Percentiles rank a stretch among this genome's conserved stretches.
phyloP scores from a whole-genome alignment of 106 monocot genomes.

The Agapanthus africanus region DNA sequence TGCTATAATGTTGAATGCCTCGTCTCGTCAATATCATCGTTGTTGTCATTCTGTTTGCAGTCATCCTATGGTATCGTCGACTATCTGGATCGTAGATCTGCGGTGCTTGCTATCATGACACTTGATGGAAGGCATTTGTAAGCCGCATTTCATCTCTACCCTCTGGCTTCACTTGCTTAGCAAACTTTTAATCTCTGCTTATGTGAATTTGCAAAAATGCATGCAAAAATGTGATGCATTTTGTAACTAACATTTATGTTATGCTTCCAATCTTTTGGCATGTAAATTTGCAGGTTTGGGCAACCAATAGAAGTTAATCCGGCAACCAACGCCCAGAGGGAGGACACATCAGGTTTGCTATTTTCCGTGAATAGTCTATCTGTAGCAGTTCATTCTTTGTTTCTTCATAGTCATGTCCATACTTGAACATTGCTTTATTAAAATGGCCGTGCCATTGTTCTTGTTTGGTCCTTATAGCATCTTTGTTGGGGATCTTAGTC shows the following conservation, averaged over 20 bases:
- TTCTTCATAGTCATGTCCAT: not conserved
- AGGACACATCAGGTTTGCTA: conserved; percentile 72
- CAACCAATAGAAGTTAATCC: conserved; percentile 85
- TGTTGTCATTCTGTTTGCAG: conserved; percentile 34
- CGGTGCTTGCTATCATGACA: conserved; percentile 57
- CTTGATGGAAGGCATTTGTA: conserved; percentile 73
- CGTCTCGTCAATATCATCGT: not conserved
- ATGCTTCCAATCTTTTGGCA: not conserved
- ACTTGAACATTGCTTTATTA: not conserved
- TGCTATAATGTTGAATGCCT: not conserved
- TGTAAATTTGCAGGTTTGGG: conserved; percentile 50
- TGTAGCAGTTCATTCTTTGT: too few species aligned
- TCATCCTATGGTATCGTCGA: conserved; percentile 81
- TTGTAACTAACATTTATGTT: conserved; percentile 1
- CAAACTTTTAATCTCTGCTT: not conserved
- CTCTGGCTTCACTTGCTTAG: not conserved
- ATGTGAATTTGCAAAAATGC: too few species aligned
- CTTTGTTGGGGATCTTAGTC: conserved; percentile 88
- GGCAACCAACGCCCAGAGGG: conserved; percentile 80
- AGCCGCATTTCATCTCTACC: conserved; percentile 13
- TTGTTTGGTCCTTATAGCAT: conserved; percentile 63
- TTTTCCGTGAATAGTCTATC: too few species aligned
- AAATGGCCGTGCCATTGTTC: not conserved
- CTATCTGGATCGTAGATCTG: conserved; percentile 66
- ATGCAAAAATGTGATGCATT: too few species aligned